Base-by-base conservation (phyloP, 169 alveolate species). In the Plasmodium yoelii region DNA sequence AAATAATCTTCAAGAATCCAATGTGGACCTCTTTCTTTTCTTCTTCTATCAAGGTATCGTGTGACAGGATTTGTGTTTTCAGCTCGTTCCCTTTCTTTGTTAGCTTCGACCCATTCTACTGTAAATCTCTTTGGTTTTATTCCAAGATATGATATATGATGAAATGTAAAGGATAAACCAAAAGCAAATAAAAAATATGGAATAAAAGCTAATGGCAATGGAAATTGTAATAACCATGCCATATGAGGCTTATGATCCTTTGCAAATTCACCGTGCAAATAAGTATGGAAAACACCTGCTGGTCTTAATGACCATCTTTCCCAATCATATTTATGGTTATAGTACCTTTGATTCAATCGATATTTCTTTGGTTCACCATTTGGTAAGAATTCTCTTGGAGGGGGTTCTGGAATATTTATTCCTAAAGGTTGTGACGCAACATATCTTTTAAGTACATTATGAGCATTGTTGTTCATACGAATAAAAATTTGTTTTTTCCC, bases 261-360 rank as follows among this genome's bases (percentile, higher is more conserved):
- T 15, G 97, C 98, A 74, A 95, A 95, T 59, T 94, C 96, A 53
- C 98, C 98, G 28, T 90, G 91, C n/a, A 93, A 88, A 24, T 93
- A 96, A 22, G 98, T 95, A 93, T 95, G 98, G 89, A 95, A 95
- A 12, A 95, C 97, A 9, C 96, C 96, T 2, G 96, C 96, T 24
- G 97, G 97, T 42, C 95, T 86, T 73, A 95, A 89, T 34, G 92
- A 42, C 98, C 98, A 95, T 28, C 95, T 91, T 88, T 95, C 97
- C 98, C 98, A 95, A 87, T 94, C 95, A 70, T 92, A 95, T 53
- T 86, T 89, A 92, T 95, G 97, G 72, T 94, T 92, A 91, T 95
- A 95, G 42, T 93, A 93, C 46, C 94, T 87, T 80, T 92, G 95
- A 61, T 90, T 90, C 42, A 94, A 88, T 61, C 97, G 93, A 90